Evolutionary conservation across 164 flowering plant genomes (phyloP).

Genomic region (Stephania cephalantha): DNA sequence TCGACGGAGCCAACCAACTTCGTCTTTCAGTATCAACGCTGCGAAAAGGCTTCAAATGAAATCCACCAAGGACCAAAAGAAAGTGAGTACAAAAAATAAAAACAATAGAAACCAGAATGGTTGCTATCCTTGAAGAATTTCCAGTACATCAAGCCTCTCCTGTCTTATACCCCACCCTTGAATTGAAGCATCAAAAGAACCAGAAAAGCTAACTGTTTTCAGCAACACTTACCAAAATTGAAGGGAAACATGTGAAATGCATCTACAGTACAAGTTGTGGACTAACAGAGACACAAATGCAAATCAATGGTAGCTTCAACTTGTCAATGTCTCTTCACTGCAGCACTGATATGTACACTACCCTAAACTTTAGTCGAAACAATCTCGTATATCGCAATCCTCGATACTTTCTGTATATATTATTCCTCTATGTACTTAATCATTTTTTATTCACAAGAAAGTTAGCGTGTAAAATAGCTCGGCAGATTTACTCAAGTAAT

Average conservation of each 20-base stretch:
- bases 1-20: background rate
- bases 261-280: background rate
- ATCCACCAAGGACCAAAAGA: background rate
- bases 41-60: background rate
- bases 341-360: slow-evolving; percentile 9
- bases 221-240: background rate
- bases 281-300: background rate
- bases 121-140: background rate
- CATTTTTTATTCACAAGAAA: slow-evolving; percentile 15
- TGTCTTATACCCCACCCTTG: background rate
- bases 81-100: background rate
- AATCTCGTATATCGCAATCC: background rate
- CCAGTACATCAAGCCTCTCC: background rate
- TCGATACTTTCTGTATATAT: background rate
- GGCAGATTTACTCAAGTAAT: slow-evolving; percentile 9
- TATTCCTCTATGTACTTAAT: slow-evolving; percentile 1
- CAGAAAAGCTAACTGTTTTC: background rate
- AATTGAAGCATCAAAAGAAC: background rate
- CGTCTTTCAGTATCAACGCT: background rate
- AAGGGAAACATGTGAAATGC: background rate
- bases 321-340: background rate
- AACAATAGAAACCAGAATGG: background rate
- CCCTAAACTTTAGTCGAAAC: background rate
- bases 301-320: background rate
- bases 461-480: background rate